Percentiles rank a stretch among this genome's conserved stretches.
These are phyloP conservation scores for Yamadazyma philogaea DNA, from an alignment of 805 yeast genomes.

Conservation along the genomic window DNA sequence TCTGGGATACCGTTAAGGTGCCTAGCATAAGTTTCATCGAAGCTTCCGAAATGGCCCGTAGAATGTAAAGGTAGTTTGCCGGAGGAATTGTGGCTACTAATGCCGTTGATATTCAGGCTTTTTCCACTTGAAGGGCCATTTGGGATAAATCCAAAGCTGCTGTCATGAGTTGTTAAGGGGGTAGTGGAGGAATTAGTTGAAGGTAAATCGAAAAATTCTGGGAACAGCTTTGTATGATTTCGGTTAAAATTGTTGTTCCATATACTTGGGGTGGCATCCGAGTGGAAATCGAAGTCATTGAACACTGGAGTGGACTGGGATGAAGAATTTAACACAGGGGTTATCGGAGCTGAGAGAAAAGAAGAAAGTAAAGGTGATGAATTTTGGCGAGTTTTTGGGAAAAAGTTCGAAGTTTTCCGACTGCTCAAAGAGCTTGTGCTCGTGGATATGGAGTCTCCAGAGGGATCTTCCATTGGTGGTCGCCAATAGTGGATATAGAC, in stretches of 20 bases:
- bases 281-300: conserved; percentile 15
- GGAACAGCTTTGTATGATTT: conserved; percentile 4
- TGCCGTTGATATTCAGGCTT: background rate
- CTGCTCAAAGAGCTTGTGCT: conserved; percentile 11
- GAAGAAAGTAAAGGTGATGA: conserved; percentile 9
- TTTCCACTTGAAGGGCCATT: background rate
- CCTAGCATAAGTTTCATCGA: conserved; percentile 1
- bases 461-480: conserved; percentile 12
- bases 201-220: conserved; percentile 3
- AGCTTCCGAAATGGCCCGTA: conserved; percentile 3
- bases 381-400: conserved; percentile 8
- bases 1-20: background rate
- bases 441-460: conserved; percentile 11
- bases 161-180: background rate
- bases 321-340: conserved; percentile 12
- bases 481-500: background rate
- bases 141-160: background rate
- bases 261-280: conserved; percentile 3
- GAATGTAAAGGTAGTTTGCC: background rate
- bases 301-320: conserved; percentile 14
- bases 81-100: background rate
- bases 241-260: conserved; percentile 9
- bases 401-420: conserved; percentile 15
- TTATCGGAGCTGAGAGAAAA: conserved; percentile 15
- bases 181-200: background rate